Percentiles rank a stretch among this genome's conserved stretches.
Evolutionary conservation across 2,329 filamentous ascomycete species (phyloP).

Genomic region (Trichophyton simii): DNA sequence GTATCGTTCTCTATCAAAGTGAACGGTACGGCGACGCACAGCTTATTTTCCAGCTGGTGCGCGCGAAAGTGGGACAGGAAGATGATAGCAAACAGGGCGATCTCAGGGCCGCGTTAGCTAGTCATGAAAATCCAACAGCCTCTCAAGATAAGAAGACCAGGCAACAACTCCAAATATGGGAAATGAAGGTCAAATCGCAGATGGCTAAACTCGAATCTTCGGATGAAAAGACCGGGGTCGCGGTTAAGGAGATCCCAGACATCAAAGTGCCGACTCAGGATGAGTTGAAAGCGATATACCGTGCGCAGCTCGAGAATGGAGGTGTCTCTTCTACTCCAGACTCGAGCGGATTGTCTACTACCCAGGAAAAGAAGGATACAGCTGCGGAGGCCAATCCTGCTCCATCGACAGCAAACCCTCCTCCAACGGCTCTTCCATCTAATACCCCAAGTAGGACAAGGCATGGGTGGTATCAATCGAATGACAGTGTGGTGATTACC

Average conservation of each 20-base stretch:
- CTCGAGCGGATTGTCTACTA: not conserved
- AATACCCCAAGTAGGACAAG: conserved; percentile 47
- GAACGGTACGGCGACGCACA: conserved; percentile 63
- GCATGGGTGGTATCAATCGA: conserved; percentile 57
- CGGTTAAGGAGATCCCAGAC: conserved; percentile 43
- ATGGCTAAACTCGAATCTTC: conserved; percentile 38
- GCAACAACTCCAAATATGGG: conserved; percentile 43
- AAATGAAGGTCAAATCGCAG: conserved; percentile 42
- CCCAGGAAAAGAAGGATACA: conserved; percentile 4
- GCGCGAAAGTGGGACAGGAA: conserved; percentile 35
- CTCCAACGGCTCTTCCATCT: conserved; percentile 20
- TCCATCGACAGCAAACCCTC: not conserved
- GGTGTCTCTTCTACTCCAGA: conserved; percentile 4
- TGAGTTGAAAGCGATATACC: conserved; percentile 26
- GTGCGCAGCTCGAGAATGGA: conserved; percentile 19
- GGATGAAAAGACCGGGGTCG: conserved; percentile 36
- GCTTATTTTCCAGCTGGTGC: conserved; percentile 50
- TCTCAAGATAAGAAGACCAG: conserved; percentile 11
- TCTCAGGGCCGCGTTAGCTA: conserved; percentile 18
- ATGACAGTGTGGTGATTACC: conserved; percentile 48
- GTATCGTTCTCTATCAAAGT: conserved; percentile 58
- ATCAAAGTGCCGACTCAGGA: conserved; percentile 33
- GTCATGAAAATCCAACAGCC: conserved; percentile 2
- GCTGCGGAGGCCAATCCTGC: not conserved
- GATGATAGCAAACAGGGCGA: conserved; percentile 15